Conservation (phyloP, 441 rosid species). For the Omphalea diandra region DNA sequence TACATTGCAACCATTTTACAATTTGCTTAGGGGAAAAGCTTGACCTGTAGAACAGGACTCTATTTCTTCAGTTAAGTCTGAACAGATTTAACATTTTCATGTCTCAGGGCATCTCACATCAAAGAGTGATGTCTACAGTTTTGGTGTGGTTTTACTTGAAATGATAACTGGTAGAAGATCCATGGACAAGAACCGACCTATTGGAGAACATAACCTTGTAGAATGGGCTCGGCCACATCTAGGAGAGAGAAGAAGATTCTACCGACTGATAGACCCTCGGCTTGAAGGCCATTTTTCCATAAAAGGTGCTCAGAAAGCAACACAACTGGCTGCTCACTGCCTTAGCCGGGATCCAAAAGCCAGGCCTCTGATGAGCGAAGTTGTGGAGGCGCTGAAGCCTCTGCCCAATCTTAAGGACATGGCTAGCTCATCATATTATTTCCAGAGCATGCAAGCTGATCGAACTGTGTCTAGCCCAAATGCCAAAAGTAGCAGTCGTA, state of each 20-base stretch:
- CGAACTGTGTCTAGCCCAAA: constrained; percentile 59
- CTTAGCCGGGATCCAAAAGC: constrained; percentile 88
- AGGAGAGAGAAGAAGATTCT: constrained; percentile 76
- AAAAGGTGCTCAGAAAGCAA: constrained; percentile 84
- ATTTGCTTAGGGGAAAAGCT: background rate
- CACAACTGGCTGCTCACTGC: constrained; percentile 83
- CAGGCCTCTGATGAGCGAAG: constrained; percentile 87
- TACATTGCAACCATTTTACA: background rate
- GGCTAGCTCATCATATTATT: constrained; percentile 87
- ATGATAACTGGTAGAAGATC: constrained; percentile 87
- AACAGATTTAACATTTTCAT: constrained; percentile 14
- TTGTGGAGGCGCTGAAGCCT: constrained; percentile 72
- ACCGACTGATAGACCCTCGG: constrained; percentile 75
- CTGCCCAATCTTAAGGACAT: constrained; percentile 84
- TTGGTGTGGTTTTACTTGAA: constrained; percentile 88
- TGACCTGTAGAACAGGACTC: background rate
- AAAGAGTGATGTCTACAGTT: constrained; percentile 89
- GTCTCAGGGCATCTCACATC: constrained; percentile 88
- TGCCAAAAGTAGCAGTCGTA: constrained; percentile 42
- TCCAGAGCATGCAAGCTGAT: constrained; percentile 73
- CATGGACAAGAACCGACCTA: constrained; percentile 89
- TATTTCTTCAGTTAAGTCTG: constrained; percentile 11
- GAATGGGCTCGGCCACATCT: constrained; percentile 95
- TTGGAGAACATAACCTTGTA: constrained; percentile 85
- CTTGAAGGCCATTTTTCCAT: constrained; percentile 88